A percentile compares a stretch with the other conserved stretches of the same genome.
Evolutionary conservation across 345 rosid species (phyloP).

Genomic region (Xanthoceras sorbifolium): DNA sequence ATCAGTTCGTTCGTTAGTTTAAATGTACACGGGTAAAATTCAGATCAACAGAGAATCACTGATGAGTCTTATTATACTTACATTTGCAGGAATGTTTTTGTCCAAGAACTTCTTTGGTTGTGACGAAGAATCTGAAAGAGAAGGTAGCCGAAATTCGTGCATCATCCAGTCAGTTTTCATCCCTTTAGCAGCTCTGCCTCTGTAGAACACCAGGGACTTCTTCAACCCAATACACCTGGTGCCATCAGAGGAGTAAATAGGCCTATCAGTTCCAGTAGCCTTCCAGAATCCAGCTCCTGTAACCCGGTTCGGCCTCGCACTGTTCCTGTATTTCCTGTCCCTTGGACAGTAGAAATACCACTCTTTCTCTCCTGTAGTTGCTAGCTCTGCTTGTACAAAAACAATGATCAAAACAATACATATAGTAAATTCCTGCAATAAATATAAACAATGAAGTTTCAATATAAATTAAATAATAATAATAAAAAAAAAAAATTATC

Average conservation of each 20-base stretch:
- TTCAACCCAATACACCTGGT: conserved; percentile 75
- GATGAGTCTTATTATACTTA: conserved; percentile 24
- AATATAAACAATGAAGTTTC: neutral
- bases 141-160: conserved; percentile 88
- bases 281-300: conserved; percentile 98
- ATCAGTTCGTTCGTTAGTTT: too few species aligned
- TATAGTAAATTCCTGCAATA: neutral
- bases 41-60: conserved; percentile 19
- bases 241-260: conserved; percentile 72
- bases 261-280: conserved; percentile 87
- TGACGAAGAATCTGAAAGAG: conserved; percentile 50
- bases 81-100: conserved; percentile 63
- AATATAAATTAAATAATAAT: neutral
- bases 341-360: conserved; percentile 95
- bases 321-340: conserved; percentile 88
- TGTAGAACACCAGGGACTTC: conserved; percentile 84
- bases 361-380: conserved; percentile 82
- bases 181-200: conserved; percentile 89
- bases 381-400: conserved; percentile 45
- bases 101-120: conserved; percentile 49
- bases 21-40: conserved; percentile 47
- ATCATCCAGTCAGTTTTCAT: conserved; percentile 95
- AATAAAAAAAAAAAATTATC: conserved; percentile 15
- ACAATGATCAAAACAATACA: neutral
- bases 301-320: conserved; percentile 86